Evolutionary conservation across 2,329 filamentous ascomycete genomes (phyloP).

Genomic region (Aspergillus sp.): DNA sequence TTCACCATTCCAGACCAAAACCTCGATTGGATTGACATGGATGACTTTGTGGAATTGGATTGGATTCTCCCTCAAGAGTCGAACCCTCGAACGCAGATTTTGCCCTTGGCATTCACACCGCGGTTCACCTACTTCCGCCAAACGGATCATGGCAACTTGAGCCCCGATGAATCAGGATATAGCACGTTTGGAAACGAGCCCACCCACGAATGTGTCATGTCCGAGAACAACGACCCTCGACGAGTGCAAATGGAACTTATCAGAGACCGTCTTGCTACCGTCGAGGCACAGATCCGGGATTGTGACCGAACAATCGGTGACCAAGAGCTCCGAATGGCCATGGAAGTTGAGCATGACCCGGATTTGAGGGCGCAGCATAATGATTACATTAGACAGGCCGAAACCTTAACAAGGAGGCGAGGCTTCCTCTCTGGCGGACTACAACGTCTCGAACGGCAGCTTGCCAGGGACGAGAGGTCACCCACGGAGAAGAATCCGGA

Average conservation of each 20-base stretch:
- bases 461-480: conserved; percentile 44
- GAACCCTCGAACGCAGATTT: conserved; percentile 89
- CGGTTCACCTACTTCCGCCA: conserved; percentile 96
- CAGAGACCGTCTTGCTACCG: conserved; percentile 72
- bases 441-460: conserved; percentile 55
- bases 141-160: conserved; percentile 81
- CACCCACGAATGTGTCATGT: conserved; percentile 95
- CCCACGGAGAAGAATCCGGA: conserved; percentile 47
- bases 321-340: conserved; percentile 64
- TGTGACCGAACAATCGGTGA: conserved; percentile 74
- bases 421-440: conserved; percentile 60
- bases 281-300: conserved; percentile 73
- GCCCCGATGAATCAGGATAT: conserved; percentile 71
- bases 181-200: conserved; percentile 92
- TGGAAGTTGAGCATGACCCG: conserved; percentile 53
- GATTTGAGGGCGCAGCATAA: conserved; percentile 46
- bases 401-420: conserved; percentile 57
- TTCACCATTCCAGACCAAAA: conserved; percentile 97
- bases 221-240: conserved; percentile 81
- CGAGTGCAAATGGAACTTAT: conserved; percentile 85
- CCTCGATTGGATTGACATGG: conserved; percentile 97
- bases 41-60: conserved; percentile 96
- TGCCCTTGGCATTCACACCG: conserved; percentile 90
- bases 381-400: conserved; percentile 55
- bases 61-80: conserved; percentile 90